A percentile compares a stretch with the other conserved stretches of the same genome.
These are phyloP conservation scores for Boletus rufocinnamomeus DNA, from an alignment of 768 basidiomycete species.

Conservation along the genomic window DNA sequence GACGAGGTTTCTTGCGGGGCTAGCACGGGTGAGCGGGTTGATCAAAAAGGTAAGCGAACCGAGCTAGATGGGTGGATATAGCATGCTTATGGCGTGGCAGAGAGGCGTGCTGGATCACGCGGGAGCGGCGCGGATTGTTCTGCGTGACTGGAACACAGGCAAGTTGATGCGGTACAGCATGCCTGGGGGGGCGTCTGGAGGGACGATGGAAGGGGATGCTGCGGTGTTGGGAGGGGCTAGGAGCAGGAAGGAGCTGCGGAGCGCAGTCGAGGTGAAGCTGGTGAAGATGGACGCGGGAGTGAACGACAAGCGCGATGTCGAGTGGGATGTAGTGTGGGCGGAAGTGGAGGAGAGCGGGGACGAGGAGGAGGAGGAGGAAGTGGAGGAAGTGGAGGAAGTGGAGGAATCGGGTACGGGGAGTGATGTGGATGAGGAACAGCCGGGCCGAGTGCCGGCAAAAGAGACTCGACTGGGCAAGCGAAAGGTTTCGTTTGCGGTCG, in stretches of 20 bases:
- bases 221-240: conserved; percentile 47
- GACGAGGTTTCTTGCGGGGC: conserved; percentile 70
- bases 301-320: conserved; percentile 45
- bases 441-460: conserved; percentile 36
- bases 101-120: conserved; percentile 71
- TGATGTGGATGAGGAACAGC: conserved; percentile 38
- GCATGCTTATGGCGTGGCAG: conserved; percentile 40
- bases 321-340: conserved; percentile 39
- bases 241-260: conserved; percentile 70
- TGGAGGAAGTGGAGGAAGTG: conserved; percentile 25
- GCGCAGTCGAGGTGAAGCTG: conserved; percentile 48
- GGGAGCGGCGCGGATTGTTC: conserved; percentile 73
- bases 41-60: conserved; percentile 66
- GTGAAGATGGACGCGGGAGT: conserved; percentile 51
- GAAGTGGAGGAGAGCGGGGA: conserved; percentile 43
- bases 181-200: conserved; percentile 40
- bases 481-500: conserved; percentile 49
- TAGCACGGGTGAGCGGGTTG: conserved; percentile 74
- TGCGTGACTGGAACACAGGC: conserved; percentile 83
- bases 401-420: conserved; percentile 35
- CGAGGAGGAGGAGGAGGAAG: conserved; percentile 28
- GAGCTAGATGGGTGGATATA: neutral
- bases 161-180: conserved; percentile 72
- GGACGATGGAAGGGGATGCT: conserved; percentile 42
- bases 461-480: conserved; percentile 30